Evolutionary conservation across 371 early-diverging fungal species (phyloP), one percentile per base, ranked within the genome.

Genomic region (Mucor irregularis): DNA sequence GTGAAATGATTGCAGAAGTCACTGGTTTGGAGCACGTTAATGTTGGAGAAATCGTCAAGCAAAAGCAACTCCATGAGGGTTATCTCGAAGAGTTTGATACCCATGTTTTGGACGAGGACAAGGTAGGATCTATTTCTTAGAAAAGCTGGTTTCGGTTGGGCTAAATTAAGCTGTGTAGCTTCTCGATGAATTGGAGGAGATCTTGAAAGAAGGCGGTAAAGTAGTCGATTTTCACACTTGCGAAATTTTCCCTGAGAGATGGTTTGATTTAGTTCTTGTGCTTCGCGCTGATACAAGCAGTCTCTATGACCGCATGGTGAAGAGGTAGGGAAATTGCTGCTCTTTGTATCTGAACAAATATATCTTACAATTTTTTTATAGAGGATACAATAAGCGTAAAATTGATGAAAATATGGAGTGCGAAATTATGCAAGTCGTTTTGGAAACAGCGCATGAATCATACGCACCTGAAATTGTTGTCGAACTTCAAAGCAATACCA

Each of bases 391-490:
- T 59, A 68, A 80, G 40, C 83, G 85, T 40, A 99, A 99, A 78
- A 90, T 98, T 49, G 76, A 87, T 31, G 99, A 99, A 73, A 99
- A 99, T 64, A 83, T 99, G 62, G 92, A 95, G 65, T 94, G 95
- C 74, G 99, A 99, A 74, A 99, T 97, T 63, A 96, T 99, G 94
- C 94, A 95, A 68, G 94, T 99, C 5, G 90, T 97, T 4, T 74
- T 91, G 60, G 96, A 96, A 50, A 97, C 94, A 57, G 95, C 97
- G 2, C 73, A 74, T 14, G 96, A 91, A 50, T 87, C 88, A 5
- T 95, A 97, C 68, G 80, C 80, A 26, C 70, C 78, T 25, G 91
- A 92, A 43, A 88, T 94, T 46, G 82, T 97, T 5, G 75, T 92
- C 47, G 94, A 90, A 69, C 76, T 97, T 47, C 62, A 59, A 25